phyloP scores from a whole-genome alignment of 1,139 yeast genomes.

The Diutina mesorugosa region DNA sequence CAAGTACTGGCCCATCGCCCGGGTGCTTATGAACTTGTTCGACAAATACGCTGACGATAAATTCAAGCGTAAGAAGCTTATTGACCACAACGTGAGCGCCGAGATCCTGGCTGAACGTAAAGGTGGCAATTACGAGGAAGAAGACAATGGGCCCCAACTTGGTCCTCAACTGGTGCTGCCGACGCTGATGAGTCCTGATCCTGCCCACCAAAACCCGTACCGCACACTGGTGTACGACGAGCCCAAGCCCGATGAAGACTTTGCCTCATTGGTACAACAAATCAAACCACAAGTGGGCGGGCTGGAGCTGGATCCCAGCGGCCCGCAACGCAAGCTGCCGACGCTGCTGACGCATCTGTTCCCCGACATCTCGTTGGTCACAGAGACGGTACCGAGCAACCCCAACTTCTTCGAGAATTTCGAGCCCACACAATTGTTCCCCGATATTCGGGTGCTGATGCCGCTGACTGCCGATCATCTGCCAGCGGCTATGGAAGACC shows the following conservation, averaged over 20 bases:
- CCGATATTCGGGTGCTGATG: conserved; percentile 7
- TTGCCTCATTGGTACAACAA: background rate
- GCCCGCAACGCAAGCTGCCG: background rate
- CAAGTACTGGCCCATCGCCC: conserved; percentile 32
- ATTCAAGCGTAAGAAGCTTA: conserved; percentile 29
- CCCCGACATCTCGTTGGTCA: conserved; percentile 35
- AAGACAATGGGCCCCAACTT: background rate
- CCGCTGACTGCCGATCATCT: background rate
- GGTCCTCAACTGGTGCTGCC: background rate
- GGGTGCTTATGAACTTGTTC: conserved; percentile 25
- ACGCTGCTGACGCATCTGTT: conserved; percentile 20
- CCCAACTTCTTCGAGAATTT: conserved; percentile 32
- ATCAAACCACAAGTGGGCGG: background rate
- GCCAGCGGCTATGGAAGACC: background rate
- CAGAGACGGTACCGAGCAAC: conserved; percentile 29
- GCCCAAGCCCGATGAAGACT: background rate
- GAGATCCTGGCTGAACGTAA: background rate
- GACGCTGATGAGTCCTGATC: background rate
- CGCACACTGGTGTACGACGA: background rate
- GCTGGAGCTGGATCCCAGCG: background rate
- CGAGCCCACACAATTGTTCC: conserved; percentile 38
- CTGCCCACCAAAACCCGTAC: background rate
- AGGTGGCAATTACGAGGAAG: background rate
- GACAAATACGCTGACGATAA: conserved; percentile 36
- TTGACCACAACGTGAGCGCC: conserved; percentile 13